Evolutionary conservation across 1,284 basidiomycete genomes (phyloP), one percentile per base, ranked within the genome.

Genomic region (Fomitopsis palustris): DNA sequence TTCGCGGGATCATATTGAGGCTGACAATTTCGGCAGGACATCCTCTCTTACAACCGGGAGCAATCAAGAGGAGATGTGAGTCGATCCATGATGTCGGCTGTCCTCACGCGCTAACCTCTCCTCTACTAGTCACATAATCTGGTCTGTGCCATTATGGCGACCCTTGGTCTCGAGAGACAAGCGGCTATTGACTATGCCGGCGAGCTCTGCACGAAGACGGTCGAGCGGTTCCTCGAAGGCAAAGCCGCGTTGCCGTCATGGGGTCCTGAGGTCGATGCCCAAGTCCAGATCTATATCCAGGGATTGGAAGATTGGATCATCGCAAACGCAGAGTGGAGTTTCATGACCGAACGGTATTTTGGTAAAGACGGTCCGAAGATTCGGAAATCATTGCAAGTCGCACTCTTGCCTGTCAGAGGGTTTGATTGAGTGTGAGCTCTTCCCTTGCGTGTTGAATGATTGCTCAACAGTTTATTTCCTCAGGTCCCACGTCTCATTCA

Each of bases 181-280:
- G 68, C 83, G 8, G 87, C 90, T 12, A 95, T 97, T 72, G 98
- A 98, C 77, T 93, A 95, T 53, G 95, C 92, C 31, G 96, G 96
- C 43, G 97, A 97, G 77, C 83, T 96, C 61, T 83, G 93, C 73
- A 95, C 98, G 74, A 94, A 98, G 74, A 66, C 64, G 39, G 59
- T 65, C 23, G 59, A 68, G 33, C 63, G 55, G 56, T 68, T 65
- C 58, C 62, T 65, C 51, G 61, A 61, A 53, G 62, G 61, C 51
- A 62, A 61, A 27, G 58, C 62, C 49, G 59, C 55, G 25, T 54
- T 80, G 7, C 77, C 77, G 4, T 70, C 67, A 2, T 77, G 69
- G 59, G 73, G 71, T 23, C 58, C 63, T 7, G 67, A 67, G 39
- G 58, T 78, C 25, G 72, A 77, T 61, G 42, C 58, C 0, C 65